Base-by-base conservation (phyloP, 345 rosid genomes). In the Citrus hindsii region DNA sequence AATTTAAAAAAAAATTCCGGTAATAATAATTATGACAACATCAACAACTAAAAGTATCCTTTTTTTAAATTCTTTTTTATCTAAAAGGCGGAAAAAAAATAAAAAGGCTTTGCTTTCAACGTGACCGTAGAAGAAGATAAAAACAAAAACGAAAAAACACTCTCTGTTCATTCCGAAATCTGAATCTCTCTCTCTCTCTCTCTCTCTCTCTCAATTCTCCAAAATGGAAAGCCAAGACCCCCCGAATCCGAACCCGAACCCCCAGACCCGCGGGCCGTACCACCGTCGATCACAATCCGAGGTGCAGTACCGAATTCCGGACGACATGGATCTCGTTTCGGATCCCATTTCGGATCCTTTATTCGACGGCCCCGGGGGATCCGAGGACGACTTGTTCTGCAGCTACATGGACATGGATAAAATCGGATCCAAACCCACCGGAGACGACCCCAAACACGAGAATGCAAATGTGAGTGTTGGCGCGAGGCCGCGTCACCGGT, bases 241-340 rank as follows among this genome's bases (percentile, higher is more conserved):
- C 62, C 79, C 84, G 5, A 82, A 82, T 59, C 32, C 48, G 9
- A 84, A 66, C n/a, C 76, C 72, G 21, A 79, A 80, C 74, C 40
- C 82, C 10, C 59, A 80, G 22, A 78, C 86, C 59, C 86, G 87
- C 9, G 86, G 87, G 6, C 82, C 94, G 25, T 81, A 82, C 88
- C 98, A 90, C 84, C 88, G 98, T 60, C 80, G 97, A 74, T 91
- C 98, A 1, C 98, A 88, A 33, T 93, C 98, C 2, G 98, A 95
- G 86, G 88, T 88, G 46, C 90, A 87, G 59, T 92, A 93, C 84
- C 90, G 98, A 69, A 81, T 93, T 71, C 92, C 97, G 2, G 93
- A 94, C 62, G 97, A 93, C 82, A 79, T 87, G 68, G 91, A 89
- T 77, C 87, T 84, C 82, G 91, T 79, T 9, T 86, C 97, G 61